phyloP scores from a whole-genome alignment of 2,329 filamentous ascomycete species.

The Exserohilum turcica region DNA sequence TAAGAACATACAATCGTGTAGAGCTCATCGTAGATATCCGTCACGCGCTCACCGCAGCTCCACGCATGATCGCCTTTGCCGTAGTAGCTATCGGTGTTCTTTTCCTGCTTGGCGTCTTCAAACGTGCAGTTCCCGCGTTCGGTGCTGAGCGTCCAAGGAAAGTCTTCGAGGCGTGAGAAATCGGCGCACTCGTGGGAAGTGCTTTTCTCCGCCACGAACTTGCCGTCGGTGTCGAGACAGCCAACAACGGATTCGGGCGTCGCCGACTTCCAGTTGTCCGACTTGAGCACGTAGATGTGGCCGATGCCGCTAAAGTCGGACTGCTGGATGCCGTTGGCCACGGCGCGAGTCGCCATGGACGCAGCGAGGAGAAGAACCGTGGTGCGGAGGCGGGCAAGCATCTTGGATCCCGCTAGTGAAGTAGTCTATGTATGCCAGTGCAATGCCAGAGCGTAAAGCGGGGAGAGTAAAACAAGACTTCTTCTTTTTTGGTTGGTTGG shows the following conservation, averaged over 20 bases:
- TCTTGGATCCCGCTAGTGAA: no score
- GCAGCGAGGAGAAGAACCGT: slow-evolving; percentile 14
- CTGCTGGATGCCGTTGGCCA: slow-evolving; percentile 27
- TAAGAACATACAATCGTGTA: slow-evolving; percentile 43
- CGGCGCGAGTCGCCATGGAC: slow-evolving; percentile 14
- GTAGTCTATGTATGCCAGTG: no score
- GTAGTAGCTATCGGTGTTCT: slow-evolving; percentile 40
- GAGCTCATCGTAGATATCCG: slow-evolving; percentile 34
- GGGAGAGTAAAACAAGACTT: neutral
- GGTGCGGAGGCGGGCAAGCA: slow-evolving; percentile 11
- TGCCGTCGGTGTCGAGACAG: slow-evolving; percentile 33
- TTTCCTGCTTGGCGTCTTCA: slow-evolving; percentile 29
- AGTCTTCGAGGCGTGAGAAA: slow-evolving; percentile 27
- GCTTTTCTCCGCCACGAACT: slow-evolving; percentile 21
- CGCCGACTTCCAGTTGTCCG: slow-evolving; percentile 32
- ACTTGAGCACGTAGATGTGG: slow-evolving; percentile 38
- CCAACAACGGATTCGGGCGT: slow-evolving; percentile 34
- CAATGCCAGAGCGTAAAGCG: no score
- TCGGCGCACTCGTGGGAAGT: slow-evolving; percentile 26
- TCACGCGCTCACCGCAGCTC: slow-evolving; percentile 27
- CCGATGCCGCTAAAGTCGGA: slow-evolving; percentile 39
- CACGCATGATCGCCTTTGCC: slow-evolving; percentile 35
- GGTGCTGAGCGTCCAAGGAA: slow-evolving; percentile 38
- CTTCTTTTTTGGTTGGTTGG: neutral
- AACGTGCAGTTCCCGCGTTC: slow-evolving; percentile 41